These are phyloP conservation scores for Didymella pinodella DNA, from an alignment of 2,329 filamentous ascomycete genomes.

Conservation along the genomic window DNA sequence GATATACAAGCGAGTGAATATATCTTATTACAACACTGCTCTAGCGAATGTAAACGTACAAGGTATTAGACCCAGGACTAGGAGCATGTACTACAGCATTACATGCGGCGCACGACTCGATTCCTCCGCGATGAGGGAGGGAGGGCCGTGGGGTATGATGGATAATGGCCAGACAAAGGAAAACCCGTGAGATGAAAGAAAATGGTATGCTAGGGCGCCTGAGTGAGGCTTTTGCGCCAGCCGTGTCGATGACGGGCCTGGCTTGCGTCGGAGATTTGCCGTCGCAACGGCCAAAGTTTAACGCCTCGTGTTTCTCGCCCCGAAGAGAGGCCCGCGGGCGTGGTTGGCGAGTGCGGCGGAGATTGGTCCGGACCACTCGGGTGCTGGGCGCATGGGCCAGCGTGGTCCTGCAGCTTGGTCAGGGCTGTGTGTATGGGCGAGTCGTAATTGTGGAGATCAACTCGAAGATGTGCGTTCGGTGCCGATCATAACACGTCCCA, in stretches of 20 bases:
- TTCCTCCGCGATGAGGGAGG: background rate
- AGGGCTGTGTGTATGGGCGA: conserved; percentile 9
- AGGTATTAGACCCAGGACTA: background rate
- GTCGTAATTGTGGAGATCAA: conserved; percentile 10
- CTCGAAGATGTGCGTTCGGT: conserved; percentile 2
- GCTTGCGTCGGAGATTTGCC: conserved; percentile 17
- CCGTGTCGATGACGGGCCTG: background rate
- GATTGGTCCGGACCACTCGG: conserved; percentile 9
- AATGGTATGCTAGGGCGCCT: background rate
- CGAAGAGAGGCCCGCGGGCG: background rate
- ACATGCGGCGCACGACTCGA: background rate
- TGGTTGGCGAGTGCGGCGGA: conserved; percentile 17
- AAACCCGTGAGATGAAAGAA: background rate
- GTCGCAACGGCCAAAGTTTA: conserved; percentile 14
- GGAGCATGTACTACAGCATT: background rate
- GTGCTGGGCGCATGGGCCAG: conserved; percentile 7
- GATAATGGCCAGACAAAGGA: conserved; percentile 1
- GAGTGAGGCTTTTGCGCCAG: background rate
- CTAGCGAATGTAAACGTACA: background rate
- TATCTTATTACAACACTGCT: background rate
- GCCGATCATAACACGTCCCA: conserved; percentile 72
- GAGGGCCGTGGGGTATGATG: conserved; percentile 1
- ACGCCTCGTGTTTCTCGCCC: conserved; percentile 2
- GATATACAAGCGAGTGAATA: background rate
- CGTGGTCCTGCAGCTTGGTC: background rate